Conservation (phyloP, 805 yeast species). For the Yarrowia hollandica region DNA sequence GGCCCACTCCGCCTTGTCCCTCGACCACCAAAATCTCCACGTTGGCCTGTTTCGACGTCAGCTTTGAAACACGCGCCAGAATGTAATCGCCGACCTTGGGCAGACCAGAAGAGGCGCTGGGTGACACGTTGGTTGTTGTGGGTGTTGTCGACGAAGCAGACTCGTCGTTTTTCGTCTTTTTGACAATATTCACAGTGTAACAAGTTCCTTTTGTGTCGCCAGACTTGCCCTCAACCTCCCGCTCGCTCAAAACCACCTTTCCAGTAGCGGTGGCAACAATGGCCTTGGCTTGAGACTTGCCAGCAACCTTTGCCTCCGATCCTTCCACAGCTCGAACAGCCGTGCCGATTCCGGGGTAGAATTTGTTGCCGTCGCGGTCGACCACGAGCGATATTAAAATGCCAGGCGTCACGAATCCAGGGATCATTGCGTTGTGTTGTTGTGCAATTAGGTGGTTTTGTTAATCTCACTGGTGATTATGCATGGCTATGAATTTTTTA, state of each 20-base stretch:
- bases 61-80: constrained; percentile 67
- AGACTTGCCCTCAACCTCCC: constrained; percentile 36
- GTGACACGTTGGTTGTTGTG: constrained; percentile 31
- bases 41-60: constrained; percentile 67
- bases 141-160: background rate
- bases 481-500: constrained; percentile 5
- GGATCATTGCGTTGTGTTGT: constrained; percentile 37
- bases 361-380: constrained; percentile 46
- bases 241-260: constrained; percentile 41
- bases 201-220: constrained; percentile 30
- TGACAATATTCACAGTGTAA: constrained; percentile 12
- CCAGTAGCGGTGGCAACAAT: constrained; percentile 62
- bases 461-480: background rate
- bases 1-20: constrained; percentile 53
- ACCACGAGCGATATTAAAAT: constrained; percentile 64
- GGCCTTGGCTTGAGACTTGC: constrained; percentile 31
- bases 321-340: constrained; percentile 48
- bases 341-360: constrained; percentile 66
- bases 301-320: constrained; percentile 22
- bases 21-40: constrained; percentile 76
- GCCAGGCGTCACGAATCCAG: constrained; percentile 70
- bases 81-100: constrained; percentile 88
- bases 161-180: constrained; percentile 12
- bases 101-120: constrained; percentile 40
- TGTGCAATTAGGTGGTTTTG: background rate